These are phyloP conservation scores for Aspergillus persii DNA, from an alignment of 2,329 filamentous ascomycete species.

Conservation along the genomic window DNA sequence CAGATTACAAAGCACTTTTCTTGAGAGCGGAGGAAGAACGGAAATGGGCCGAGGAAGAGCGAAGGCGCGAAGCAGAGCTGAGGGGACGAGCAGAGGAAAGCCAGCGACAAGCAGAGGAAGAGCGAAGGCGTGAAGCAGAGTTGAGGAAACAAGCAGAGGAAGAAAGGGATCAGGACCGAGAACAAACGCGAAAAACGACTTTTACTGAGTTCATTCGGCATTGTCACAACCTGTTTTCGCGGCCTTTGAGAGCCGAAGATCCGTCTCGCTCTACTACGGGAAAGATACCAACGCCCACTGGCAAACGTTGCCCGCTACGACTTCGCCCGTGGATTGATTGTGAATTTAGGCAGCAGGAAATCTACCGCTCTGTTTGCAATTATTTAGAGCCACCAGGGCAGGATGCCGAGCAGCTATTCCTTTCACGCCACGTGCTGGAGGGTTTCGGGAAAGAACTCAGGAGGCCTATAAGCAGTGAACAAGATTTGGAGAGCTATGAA, in stretches of 20 bases:
- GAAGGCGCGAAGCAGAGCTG: background rate
- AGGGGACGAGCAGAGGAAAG: constrained; percentile 5
- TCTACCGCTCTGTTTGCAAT: constrained; percentile 16
- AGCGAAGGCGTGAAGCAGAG: background rate
- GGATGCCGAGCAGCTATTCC: constrained; percentile 14
- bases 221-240: too few species aligned
- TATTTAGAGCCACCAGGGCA: constrained; percentile 14
- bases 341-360: background rate
- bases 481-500: constrained; percentile 20
- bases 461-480: constrained; percentile 19
- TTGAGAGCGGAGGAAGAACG: background rate
- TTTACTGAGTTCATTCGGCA: too few species aligned
- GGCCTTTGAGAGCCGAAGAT: too few species aligned
- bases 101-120: constrained; percentile 6
- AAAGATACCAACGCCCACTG: too few species aligned
- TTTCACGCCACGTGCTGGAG: constrained; percentile 15
- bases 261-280: too few species aligned
- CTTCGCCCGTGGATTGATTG: too few species aligned
- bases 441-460: constrained; percentile 12
- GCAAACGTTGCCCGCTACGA: too few species aligned
- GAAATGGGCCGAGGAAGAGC: background rate
- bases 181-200: too few species aligned
- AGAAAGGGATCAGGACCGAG: too few species aligned
- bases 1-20: constrained; percentile 9
- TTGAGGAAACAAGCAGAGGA: too few species aligned